Percentiles rank a stretch among this genome's conserved stretches.
Conservation (phyloP, 1,284 basidiomycete species). For the Ceratobasidium sp. region DNA sequence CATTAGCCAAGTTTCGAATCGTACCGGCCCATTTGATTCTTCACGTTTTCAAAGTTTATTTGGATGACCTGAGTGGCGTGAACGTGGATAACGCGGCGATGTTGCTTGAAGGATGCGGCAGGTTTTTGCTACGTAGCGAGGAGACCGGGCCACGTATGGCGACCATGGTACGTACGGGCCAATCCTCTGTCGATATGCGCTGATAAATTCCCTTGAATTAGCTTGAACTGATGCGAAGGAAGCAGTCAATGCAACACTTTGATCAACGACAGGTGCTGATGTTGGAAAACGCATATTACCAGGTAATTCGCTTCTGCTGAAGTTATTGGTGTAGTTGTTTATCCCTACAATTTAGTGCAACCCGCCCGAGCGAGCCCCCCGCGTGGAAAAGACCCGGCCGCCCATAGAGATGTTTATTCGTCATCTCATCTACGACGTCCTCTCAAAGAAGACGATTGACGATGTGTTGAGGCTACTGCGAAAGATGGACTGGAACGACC, state of each 20-base stretch:
- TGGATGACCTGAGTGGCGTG: conserved; percentile 93
- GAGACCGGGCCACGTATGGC: conserved; percentile 88
- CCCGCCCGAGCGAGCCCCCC: conserved; percentile 91
- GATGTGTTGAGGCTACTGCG: conserved; percentile 92
- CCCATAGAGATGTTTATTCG: conserved; percentile 94
- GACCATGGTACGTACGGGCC: conserved; percentile 72
- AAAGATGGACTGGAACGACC: conserved; percentile 96
- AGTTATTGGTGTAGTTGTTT: conserved; percentile 20
- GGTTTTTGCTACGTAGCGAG: conserved; percentile 90
- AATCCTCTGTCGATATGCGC: neutral
- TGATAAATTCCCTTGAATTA: conserved; percentile 55
- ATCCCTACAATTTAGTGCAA: conserved; percentile 76
- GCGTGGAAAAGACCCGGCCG: conserved; percentile 86
- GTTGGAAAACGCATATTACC: conserved; percentile 98
- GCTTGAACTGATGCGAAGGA: conserved; percentile 94
- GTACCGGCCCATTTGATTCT: conserved; percentile 93
- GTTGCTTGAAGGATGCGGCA: conserved; percentile 93
- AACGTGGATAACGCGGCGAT: conserved; percentile 96
- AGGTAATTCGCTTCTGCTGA: conserved; percentile 64
- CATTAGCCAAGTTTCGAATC: conserved; percentile 95
- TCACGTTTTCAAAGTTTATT: conserved; percentile 95
- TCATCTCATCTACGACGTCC: conserved; percentile 91
- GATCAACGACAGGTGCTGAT: conserved; percentile 91
- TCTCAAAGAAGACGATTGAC: conserved; percentile 91
- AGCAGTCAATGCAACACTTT: conserved; percentile 92